Base-by-base conservation (phyloP, 2,329 filamentous ascomycete genomes). In the Clarireedia paspali region DNA sequence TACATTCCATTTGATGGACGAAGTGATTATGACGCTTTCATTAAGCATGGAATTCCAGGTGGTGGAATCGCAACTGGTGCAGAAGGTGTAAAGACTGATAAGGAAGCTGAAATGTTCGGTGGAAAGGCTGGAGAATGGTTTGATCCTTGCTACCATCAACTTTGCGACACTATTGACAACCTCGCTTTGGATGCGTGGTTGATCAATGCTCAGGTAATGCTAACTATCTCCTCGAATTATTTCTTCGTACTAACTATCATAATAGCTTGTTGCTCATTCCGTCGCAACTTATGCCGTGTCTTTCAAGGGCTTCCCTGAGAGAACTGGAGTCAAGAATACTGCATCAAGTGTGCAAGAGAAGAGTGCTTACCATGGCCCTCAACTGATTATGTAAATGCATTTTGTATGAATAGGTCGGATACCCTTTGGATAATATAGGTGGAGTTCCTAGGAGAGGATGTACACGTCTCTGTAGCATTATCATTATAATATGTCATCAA, bases 51-150 rank as follows among this genome's bases (percentile, higher is more conserved):
- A 3, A 89, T 91, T 44, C 85, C 88, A 0, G 82, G 82, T 1
- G 87, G 88, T 24, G 88, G 88, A 30, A 82, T 91, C 59, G 87
- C 87, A 54, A 90, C 88, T 2, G 88, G 88, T 40, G 88, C 88
- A 1, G 88, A 91, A 70, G 85, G 80, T 12, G 70, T 88, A 72
- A 91, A 91, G 80, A 89, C 86, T 0, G 72, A 77, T 50, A 77
- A 82, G 36, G 85, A 91, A 67, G 79, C 72, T 2, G 74, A 72
- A 42, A 71, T 82, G 71, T 92, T 90, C 68, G 88, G 88, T n/a
- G 88, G 88, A 39, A 74, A 76, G 59, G 84, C 82, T 1, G 87
- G 80, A 20, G 72, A 77, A 26, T 78, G 77, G 74, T 80, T 79
- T 60, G 78, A 85, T 64, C 73, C 75, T 40, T 81, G 80, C 73